A percentile compares a stretch with the other conserved stretches of the same genome.
phyloP scores from a whole-genome alignment of 2,329 filamentous ascomycete species.

The Fusarium miscanthi region DNA sequence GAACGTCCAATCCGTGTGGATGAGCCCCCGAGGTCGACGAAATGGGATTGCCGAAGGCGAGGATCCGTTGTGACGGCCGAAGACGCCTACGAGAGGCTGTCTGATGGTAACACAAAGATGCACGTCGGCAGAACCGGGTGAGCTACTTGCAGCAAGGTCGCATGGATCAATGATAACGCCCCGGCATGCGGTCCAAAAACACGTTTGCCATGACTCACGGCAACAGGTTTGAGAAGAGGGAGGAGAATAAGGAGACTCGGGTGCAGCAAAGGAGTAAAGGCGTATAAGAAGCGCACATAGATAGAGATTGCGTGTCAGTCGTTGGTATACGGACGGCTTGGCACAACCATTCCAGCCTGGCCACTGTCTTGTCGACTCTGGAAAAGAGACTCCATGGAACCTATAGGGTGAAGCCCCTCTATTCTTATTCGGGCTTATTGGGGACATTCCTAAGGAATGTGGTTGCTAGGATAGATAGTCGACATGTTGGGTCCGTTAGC shows the following conservation, averaged over 20 bases:
- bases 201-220: conserved; percentile 21
- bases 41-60: conserved; percentile 34
- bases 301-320: not conserved
- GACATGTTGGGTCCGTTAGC: conserved; percentile 1
- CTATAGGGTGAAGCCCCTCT: not conserved
- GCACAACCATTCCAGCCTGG: conserved; percentile 2
- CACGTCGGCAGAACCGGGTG: conserved; percentile 35
- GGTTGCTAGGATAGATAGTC: conserved; percentile 4
- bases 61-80: conserved; percentile 26
- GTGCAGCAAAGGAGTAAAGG: not conserved
- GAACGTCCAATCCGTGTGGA: conserved; percentile 14
- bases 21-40: conserved; percentile 13
- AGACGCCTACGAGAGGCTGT: conserved; percentile 34
- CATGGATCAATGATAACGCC: conserved; percentile 25
- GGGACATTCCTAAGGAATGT: not conserved
- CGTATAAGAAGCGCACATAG: not conserved
- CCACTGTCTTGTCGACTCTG: not conserved
- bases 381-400: not conserved
- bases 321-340: conserved; percentile 19
- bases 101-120: conserved; percentile 41
- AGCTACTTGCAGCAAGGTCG: conserved; percentile 23
- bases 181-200: conserved; percentile 15
- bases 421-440: conserved; percentile 1
- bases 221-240: not conserved
- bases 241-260: conserved; percentile 3